Evolutionary conservation across 148 eudicot genomes (phyloP), one percentile per base, ranked within the genome.

Genomic region (Agrostemma githago): DNA sequence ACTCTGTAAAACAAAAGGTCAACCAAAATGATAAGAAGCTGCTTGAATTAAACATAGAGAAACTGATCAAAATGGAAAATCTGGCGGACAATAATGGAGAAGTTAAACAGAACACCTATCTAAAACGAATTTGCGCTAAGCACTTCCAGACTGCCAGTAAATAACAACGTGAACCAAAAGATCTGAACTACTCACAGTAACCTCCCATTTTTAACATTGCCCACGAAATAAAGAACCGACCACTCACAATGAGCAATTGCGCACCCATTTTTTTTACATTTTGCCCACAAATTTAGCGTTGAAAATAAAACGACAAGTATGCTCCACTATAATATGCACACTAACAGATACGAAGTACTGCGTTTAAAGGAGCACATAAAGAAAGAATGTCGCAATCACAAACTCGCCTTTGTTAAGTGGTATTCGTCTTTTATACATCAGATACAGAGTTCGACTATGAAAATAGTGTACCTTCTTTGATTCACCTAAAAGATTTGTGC

Each of bases 401-500:
- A n/a, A 42, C 38, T 20, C 56, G 46, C 21, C 71, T 68, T 68
- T 42, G 8, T 17, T 42, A 43, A 43, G 21, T 66, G 14, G 10
- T 5, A 42, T 44, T 20, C 39, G 39, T 43, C 58, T 39, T 21
- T 19, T 42, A 4, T 34, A 58, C 4, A 34, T 53, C 46, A 9
- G 58, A 65, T 72, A 66, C 58, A n/a, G 63, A 20, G n/a, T n/a
- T 41, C 65, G n/a, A 63, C 58, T 38, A 41, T 19, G 37, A 59
- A 17, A 38, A 37, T 41, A 75, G 34, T 34, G 76, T 70, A 91
- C 97, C 97, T 92, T 92, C 75, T 77, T 89, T 74, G 93, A 86
- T 75, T 85, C 93, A 6, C 86, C 89, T 46, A 92, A 85, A 74
- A 92, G 60, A 85, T 81, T 82, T 78, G 98, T 94, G 42, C 98